Percentiles rank a stretch among this genome's conserved stretches.
Evolutionary conservation across 1,284 basidiomycete genomes (phyloP).

Genomic region (Malassezia yamatoensis): DNA sequence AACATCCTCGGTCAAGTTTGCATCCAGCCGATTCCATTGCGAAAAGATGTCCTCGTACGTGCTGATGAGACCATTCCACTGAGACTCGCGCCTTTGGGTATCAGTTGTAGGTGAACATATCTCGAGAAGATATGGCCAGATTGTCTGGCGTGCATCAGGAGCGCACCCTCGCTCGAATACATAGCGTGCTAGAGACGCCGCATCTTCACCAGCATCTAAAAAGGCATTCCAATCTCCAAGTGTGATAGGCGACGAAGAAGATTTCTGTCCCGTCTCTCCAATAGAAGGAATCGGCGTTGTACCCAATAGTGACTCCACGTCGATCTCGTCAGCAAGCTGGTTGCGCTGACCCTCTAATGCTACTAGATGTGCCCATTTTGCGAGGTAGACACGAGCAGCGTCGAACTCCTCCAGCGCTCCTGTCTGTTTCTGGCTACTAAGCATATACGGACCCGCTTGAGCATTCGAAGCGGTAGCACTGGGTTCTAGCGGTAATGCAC

Average conservation of each 20-base stretch:
- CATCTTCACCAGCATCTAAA: constrained; percentile 21
- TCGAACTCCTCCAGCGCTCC: constrained; percentile 64
- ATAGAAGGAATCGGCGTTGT: constrained; percentile 7
- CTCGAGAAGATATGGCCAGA: constrained; percentile 85
- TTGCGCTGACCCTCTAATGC: constrained; percentile 50
- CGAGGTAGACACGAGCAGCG: constrained; percentile 86
- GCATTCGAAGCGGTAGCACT: constrained; percentile 30
- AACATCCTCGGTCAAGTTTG: constrained; percentile 12
- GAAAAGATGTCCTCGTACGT: constrained; percentile 24
- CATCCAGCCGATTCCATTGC: constrained; percentile 19
- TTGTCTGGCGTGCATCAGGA: constrained; percentile 29
- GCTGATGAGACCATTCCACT: constrained; percentile 18
- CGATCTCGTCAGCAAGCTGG: constrained; percentile 20
- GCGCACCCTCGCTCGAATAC: constrained; percentile 35
- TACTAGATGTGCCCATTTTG: constrained; percentile 88
- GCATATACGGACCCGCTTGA: constrained; percentile 37
- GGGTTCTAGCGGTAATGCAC: constrained; percentile 27
- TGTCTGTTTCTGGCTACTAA: constrained; percentile 17
- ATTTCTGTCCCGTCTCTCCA: neutral
- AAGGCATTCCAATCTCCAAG: constrained; percentile 24
- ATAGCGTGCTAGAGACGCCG: constrained; percentile 21
- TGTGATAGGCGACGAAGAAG: constrained; percentile 13
- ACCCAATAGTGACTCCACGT: constrained; percentile 2
- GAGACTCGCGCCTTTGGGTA: constrained; percentile 22
- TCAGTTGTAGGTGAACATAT: constrained; percentile 65